A percentile compares a stretch with the other conserved stretches of the same genome.
phyloP scores from a whole-genome alignment of 768 basidiomycete species.

The Xerocomellus intermedius region DNA sequence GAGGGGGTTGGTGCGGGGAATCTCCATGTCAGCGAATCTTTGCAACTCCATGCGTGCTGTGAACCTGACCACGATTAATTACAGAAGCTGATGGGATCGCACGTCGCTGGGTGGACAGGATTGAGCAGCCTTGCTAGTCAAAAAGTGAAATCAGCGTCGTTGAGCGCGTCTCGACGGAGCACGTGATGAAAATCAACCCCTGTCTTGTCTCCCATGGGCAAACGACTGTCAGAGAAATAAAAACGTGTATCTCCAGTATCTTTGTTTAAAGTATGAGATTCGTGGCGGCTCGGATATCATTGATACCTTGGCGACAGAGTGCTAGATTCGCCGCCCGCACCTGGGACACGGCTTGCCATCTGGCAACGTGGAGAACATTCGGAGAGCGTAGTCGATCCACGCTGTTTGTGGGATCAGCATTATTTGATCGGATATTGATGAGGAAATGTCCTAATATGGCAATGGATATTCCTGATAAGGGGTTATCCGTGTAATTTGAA shows the following conservation, averaged over 20 bases:
- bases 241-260: not conserved
- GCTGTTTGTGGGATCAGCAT: constrained; percentile 1
- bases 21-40: constrained; percentile 23
- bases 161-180: not conserved
- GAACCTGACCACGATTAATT: not conserved
- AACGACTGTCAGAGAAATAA: not conserved
- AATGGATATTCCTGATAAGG: constrained; percentile 5
- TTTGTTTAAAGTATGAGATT: not conserved
- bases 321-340: not conserved
- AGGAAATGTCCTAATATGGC: not conserved
- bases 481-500: constrained; percentile 10
- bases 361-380: not conserved
- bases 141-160: not conserved
- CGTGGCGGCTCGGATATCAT: not conserved
- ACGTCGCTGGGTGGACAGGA: constrained; percentile 11
- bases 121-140: not conserved
- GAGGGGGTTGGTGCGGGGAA: constrained; percentile 28
- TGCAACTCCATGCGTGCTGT: not conserved
- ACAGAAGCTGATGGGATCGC: constrained; percentile 23
- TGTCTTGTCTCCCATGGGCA: too few species aligned
- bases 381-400: not conserved
- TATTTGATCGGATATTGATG: constrained; percentile 9
- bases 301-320: not conserved
- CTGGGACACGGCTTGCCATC: not conserved
- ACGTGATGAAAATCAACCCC: constrained; percentile 20